Base-by-base conservation (phyloP, 768 basidiomycete species). In the Infundibulicybe gibba region DNA sequence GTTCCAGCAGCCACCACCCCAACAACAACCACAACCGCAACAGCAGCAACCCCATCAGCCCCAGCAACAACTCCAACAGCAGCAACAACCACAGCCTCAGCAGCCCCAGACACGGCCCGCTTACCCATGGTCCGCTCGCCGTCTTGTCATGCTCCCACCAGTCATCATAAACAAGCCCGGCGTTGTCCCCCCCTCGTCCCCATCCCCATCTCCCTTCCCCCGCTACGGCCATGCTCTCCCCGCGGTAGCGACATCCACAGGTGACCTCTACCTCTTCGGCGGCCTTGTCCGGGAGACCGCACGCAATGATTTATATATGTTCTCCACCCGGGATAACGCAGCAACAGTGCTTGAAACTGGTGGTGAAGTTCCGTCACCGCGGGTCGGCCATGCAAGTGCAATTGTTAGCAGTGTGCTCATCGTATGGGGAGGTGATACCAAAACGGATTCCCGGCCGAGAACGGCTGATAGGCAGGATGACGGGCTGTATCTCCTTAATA, bases 361-460 rank as follows among this genome's bases (percentile, higher is more conserved):
- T 11, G 97, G 97, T 4, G 91, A 94, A 57, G 70, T 89, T 6
- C 97, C 97, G 1, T 81, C 83, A 13, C 83, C 92, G 0, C 75
- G 97, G 52, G 94, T 98, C n/a, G 95, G 97, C 0, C 97, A 99
- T 69, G 92, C 94, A 2, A 87, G 89, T 64, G 95, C 95, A 5
- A 81, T 97, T 42, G 93, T 98, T 48, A 92, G 93, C 64, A 93
- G 88, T 59, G 95, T 97, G 42, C 74, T 99, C 49, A 89, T 98
- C 49, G 87, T 97, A 3, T 99, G 97, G 97, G 97, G 97, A 30
- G 97, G 95, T 19, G 97, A 99, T 62, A 97, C 94, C 3, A 94
- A 92, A 67, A 81, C 84, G 12, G 85, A 86, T 56, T 70, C 72
- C 17, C 79, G 72, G 63, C 69, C 76, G 30, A 79, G 74, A 54